phyloP scores from a whole-genome alignment of 148 eudicot genomes.

The Silene uniflora region DNA sequence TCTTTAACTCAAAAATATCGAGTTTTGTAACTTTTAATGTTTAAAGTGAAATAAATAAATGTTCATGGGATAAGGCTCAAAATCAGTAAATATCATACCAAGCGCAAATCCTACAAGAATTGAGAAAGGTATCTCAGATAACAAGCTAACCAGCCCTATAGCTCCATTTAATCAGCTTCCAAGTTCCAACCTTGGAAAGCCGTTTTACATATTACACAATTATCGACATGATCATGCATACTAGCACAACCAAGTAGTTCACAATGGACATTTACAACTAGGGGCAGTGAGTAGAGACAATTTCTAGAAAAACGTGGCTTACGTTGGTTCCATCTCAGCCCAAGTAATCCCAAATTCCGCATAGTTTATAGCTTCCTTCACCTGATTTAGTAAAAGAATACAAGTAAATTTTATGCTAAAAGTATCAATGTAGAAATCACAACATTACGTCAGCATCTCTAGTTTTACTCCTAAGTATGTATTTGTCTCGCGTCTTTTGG shows the following conservation, averaged over 20 bases:
- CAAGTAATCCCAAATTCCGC: slow-evolving; percentile 43
- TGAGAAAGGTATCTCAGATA: too few species aligned
- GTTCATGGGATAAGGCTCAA: too few species aligned
- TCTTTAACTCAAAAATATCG: too few species aligned
- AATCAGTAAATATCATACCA: too few species aligned
- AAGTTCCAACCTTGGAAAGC: neutral
- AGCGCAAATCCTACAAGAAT: too few species aligned
- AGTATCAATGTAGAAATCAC: neutral
- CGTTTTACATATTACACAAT: neutral
- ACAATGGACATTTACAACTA: neutral
- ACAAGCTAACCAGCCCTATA: too few species aligned
- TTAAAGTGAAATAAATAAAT: too few species aligned
- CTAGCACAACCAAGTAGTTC: neutral
- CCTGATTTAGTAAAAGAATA: slow-evolving; percentile 38
- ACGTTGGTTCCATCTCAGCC: slow-evolving; percentile 51
- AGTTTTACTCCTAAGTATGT: neutral
- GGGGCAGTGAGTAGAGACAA: neutral
- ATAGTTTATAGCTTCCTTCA: slow-evolving; percentile 59
- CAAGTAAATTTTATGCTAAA: neutral
- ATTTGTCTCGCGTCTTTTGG: slow-evolving; percentile 12
- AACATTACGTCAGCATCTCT: neutral
- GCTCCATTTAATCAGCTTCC: neutral
- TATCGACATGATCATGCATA: neutral
- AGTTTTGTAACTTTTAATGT: too few species aligned
- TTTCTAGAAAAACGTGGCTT: slow-evolving; percentile 21